Evolutionary conservation across 257 asterid species (phyloP), one percentile per base, ranked within the genome.

Genomic region (Solanum pennellii): DNA sequence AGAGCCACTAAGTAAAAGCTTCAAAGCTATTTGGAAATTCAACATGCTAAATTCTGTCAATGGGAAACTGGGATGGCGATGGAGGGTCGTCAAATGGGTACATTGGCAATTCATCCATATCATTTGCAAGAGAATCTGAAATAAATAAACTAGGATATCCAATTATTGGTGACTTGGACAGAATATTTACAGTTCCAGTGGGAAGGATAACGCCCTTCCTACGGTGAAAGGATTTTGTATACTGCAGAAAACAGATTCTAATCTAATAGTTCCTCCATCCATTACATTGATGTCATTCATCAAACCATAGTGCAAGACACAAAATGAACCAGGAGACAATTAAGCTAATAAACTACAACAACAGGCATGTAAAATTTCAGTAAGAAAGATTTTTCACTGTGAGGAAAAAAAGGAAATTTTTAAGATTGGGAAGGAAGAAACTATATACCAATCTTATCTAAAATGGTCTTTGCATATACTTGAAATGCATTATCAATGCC

Each of bases 401-500:
- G 47, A 35, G 39, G 39, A 1, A 9, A 35, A 44, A 9, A 29
- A 45, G 13, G 25, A 45, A 79, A 27, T 79, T n/a, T 25, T 79
- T 79, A 27, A 79, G 25, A 79, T 44, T 15, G 66, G 15, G 65
- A 15, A 79, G 41, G 27, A 79, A 45, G 84, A 47, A 45, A 45
- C 84, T 25, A 35, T 29, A 25, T 94, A 97, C 99, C 99, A 90
- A 95, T 90, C 89, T 93, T 93, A 90, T 91, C 94, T 86, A 94
- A 93, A 44, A 97, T 87, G 88, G 93, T 93, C 89, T 92, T 94
- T 71, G 98, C 93, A 86, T 95, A 97, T 74, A 92, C 94, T 95
- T 95, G 98, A 94, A 97, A 95, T 91, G 98, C 97, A 95, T 92
- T 97, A 92, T 95, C 99, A 89, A 97, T 92, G 88, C 98, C 98